Percentiles rank a stretch among this genome's conserved stretches.
phyloP scores from a whole-genome alignment of 2,329 filamentous ascomycete genomes.

The Phaeophleospora eucalypticola region DNA sequence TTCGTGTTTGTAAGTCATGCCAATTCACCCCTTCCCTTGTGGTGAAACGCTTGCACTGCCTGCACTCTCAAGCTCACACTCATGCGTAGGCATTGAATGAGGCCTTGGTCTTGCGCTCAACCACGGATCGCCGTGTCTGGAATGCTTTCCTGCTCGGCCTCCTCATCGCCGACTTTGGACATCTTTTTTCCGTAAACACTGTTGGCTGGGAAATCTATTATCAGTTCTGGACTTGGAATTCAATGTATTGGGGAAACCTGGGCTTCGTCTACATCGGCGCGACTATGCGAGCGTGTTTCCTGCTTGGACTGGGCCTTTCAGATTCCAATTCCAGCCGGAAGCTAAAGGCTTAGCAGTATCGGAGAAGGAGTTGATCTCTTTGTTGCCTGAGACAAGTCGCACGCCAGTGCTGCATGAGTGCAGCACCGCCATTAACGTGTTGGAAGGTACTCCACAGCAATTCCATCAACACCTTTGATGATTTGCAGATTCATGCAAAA shows the following conservation, averaged over 20 bases:
- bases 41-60: not conserved
- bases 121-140: constrained; percentile 67
- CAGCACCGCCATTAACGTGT: no score
- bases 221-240: constrained; percentile 34
- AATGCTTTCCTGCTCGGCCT: constrained; percentile 61
- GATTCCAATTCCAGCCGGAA: not conserved
- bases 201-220: constrained; percentile 53
- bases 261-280: constrained; percentile 38
- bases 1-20: constrained; percentile 53
- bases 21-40: no score
- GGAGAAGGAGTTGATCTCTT: no score
- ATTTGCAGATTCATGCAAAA: no score
- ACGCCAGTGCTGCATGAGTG: no score
- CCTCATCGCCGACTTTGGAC: constrained; percentile 71
- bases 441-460: no score
- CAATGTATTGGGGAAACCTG: constrained; percentile 35
- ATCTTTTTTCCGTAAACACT: constrained; percentile 62
- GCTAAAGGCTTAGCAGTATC: not conserved
- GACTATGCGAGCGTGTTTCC: constrained; percentile 29
- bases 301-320: constrained; percentile 31
- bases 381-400: no score
- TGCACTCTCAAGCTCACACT: not conserved
- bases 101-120: constrained; percentile 67
- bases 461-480: no score
- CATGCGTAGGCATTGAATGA: constrained; percentile 64